Percentiles rank a stretch among this genome's conserved stretches.
These are phyloP conservation scores for Penicillium pancosmium DNA, from an alignment of 495 filamentous ascomycete genomes.

Conservation along the genomic window DNA sequence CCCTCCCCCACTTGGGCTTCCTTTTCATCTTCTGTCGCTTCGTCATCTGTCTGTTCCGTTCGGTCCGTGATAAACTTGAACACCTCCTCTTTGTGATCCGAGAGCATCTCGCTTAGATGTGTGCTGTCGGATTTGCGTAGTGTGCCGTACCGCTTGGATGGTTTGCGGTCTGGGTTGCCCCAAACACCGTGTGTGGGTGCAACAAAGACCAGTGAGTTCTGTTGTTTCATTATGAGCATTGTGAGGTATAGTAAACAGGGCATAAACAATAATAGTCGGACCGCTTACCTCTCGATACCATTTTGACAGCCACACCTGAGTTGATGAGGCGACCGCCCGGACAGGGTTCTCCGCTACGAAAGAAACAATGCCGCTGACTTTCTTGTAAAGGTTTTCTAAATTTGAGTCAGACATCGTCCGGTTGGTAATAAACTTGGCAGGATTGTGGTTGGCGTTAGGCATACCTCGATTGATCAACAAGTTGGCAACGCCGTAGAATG, in stretches of 20 bases:
- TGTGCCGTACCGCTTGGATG: conserved; percentile 69
- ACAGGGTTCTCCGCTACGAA: conserved; percentile 51
- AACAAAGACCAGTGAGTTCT: conserved; percentile 75
- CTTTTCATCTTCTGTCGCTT: conserved; percentile 25
- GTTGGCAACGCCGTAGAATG: conserved; percentile 69
- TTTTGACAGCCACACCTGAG: conserved; percentile 61
- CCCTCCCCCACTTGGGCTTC: conserved; percentile 5
- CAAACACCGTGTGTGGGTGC: conserved; percentile 71
- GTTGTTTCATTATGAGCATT: not conserved
- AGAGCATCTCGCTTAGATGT: conserved; percentile 66
- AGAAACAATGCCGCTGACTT: conserved; percentile 61
- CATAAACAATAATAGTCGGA: not conserved
- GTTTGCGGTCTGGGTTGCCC: conserved; percentile 59
- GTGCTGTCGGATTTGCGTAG: conserved; percentile 56
- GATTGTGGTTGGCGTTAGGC: conserved; percentile 8
- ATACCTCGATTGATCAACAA: conserved; percentile 68
- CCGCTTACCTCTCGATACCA: conserved; percentile 67
- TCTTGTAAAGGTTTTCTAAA: conserved; percentile 48
- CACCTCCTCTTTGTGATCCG: conserved; percentile 58
- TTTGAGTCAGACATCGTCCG: conserved; percentile 14
- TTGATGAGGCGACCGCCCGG: conserved; percentile 65
- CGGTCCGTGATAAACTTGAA: conserved; percentile 56
- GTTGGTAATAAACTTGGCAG: not conserved
- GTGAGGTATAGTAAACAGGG: not conserved
- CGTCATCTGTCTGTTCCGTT: conserved; percentile 39